Base-by-base conservation (phyloP, 2,329 filamentous ascomycete species). In the Periconia sp. region DNA sequence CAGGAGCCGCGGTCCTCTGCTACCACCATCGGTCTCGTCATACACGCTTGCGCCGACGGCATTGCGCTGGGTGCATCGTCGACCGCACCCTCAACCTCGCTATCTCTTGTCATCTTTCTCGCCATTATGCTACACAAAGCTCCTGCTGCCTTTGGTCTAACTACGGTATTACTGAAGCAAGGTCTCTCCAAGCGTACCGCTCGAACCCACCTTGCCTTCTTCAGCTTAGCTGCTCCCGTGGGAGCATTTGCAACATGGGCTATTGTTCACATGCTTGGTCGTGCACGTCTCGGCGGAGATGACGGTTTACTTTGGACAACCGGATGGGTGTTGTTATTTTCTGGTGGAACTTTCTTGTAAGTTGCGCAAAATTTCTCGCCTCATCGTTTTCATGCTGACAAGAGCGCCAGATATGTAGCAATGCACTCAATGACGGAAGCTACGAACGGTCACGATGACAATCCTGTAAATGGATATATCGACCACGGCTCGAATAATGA, bases 41-140 rank as follows among this genome's bases (percentile, higher is more conserved):
- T 99, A 53, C 94, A 99, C 72, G 91, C 94, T 0, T 90, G 90
- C 2, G 93, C 94, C 2, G 94, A 99, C 68, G 94, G 94, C 15
- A 96, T 99, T 57, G 94, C 94, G 2, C 87, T 99, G 76, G 94
- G 94, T 19, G 94, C 94, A 20, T 96, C 92, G 0, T 90, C 76
- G 2, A 74, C 76, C 5, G 67, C 70, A 2, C 66, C 89, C 3
- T 88, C 90, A 3, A 84, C 86, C 1, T 69, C 69, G 53, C 78
- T 99, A 11, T 91, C 90, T 35, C 85, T 97, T 55, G 90, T 99
- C 63, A 91, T 99, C 40, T 99, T 99, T 73, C 76, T 96, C 41
- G 94, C 94, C 11, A 94, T 99, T 62, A 95, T 99, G 90, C 85
- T 97, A 6, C 94, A 99, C 75, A 99, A 97, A 77, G 93, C 92